Percentiles rank a stretch among this genome's conserved stretches.
These are phyloP conservation scores for Talaromyces sp. DNA, from an alignment of 2,329 filamentous ascomycete species.

Conservation along the genomic window DNA sequence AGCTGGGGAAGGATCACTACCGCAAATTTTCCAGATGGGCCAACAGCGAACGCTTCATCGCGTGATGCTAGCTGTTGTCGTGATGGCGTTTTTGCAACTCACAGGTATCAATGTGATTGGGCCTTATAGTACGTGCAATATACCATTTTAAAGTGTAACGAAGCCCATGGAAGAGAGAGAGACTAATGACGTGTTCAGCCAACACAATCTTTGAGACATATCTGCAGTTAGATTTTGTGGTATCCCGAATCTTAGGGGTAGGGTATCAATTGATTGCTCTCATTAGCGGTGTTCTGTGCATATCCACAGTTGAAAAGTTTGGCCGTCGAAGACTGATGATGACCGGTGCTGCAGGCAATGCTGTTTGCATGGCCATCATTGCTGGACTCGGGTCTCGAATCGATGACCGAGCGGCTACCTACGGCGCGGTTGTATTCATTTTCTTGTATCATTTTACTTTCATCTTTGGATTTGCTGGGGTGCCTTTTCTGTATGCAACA, in stretches of 20 bases:
- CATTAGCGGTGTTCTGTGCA: conserved; percentile 15
- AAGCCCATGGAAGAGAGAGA: neutral
- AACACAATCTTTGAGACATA: conserved; percentile 21
- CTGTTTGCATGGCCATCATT: conserved; percentile 15
- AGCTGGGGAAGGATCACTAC: conserved; percentile 8
- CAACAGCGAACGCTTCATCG: conserved; percentile 20
- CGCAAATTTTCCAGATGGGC: conserved; percentile 19
- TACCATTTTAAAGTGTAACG: neutral
- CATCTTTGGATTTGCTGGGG: conserved; percentile 9
- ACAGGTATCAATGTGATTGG: conserved; percentile 19
- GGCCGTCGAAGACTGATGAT: conserved; percentile 18
- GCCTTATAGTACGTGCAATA: conserved; percentile 17
- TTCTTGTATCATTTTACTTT: conserved; percentile 14
- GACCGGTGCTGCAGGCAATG: conserved; percentile 11
- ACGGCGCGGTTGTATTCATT: conserved; percentile 15
- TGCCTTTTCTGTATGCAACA: conserved; percentile 12
- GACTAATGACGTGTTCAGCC: conserved; percentile 4
- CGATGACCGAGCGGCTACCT: conserved; percentile 11
- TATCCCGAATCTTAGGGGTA: conserved; percentile 15
- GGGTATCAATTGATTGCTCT: conserved; percentile 16
- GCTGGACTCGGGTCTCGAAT: conserved; percentile 17
- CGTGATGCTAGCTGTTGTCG: conserved; percentile 10
- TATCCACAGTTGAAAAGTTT: conserved; percentile 20
- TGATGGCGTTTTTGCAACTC: conserved; percentile 16
- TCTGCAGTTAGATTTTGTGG: conserved; percentile 11